These are phyloP conservation scores for Zhuliangozyma blackwelliae DNA, from an alignment of 1,139 yeast species.

Conservation along the genomic window DNA sequence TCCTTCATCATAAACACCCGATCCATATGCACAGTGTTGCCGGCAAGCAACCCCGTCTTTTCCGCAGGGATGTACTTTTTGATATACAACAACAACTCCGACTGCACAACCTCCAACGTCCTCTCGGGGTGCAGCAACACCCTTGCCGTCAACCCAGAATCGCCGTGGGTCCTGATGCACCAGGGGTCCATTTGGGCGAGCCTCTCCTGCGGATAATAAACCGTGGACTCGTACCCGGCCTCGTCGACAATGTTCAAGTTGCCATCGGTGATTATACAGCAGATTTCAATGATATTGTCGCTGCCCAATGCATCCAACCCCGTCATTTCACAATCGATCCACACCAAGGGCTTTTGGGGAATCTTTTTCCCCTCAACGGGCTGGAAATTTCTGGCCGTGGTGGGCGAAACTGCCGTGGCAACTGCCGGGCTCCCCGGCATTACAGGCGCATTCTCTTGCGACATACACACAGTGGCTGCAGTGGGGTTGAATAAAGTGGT, in stretches of 20 bases:
- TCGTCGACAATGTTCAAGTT: constrained; percentile 64
- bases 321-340: constrained; percentile 91
- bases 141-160: constrained; percentile 72
- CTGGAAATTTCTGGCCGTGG: too few species aligned
- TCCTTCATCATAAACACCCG: constrained; percentile 78
- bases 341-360: constrained; percentile 49
- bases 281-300: constrained; percentile 77
- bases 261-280: constrained; percentile 87
- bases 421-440: too few species aligned
- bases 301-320: constrained; percentile 75
- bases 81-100: constrained; percentile 60
- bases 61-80: constrained; percentile 49
- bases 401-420: too few species aligned
- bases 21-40: constrained; percentile 92
- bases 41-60: constrained; percentile 70
- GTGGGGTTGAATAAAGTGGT: too few species aligned
- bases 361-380: not conserved
- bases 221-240: constrained; percentile 73
- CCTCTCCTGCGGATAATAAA: constrained; percentile 62
- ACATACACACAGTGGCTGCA: too few species aligned
- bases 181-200: constrained; percentile 78
- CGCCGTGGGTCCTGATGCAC: constrained; percentile 78
- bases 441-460: too few species aligned
- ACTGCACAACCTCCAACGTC: constrained; percentile 57
- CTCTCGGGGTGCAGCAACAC: constrained; percentile 53